Evolutionary conservation across 169 alveolate genomes (phyloP).

Genomic region (Perkinsus olseni): DNA sequence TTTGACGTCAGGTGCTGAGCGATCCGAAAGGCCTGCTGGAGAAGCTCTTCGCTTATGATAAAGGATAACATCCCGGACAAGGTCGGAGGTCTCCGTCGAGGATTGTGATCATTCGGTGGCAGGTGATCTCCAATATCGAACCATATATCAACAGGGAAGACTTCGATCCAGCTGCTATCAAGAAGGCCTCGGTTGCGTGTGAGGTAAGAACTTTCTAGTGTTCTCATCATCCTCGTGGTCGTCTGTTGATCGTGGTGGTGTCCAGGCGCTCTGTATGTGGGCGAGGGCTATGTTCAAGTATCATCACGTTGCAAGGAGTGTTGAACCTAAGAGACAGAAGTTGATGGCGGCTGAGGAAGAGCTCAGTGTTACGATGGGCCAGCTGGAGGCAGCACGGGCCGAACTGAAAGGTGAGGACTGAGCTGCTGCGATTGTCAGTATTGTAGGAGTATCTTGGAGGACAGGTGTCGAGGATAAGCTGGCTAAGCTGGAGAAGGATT

Average conservation of each 20-base stretch:
- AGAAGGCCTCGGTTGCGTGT: conserved; percentile 66
- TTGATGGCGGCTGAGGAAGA: conserved; percentile 40
- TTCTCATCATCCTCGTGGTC: background rate
- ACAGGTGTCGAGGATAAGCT: conserved; percentile 63
- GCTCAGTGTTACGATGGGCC: conserved; percentile 48
- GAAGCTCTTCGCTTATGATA: conserved; percentile 60
- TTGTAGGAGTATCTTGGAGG: background rate
- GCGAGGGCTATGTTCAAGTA: conserved; percentile 75
- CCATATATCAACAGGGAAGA: conserved; percentile 58
- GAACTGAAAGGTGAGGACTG: conserved; percentile 58
- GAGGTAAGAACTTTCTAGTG: conserved; percentile 15
- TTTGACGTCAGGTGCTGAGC: conserved; percentile 53
- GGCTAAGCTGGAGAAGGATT: conserved; percentile 69
- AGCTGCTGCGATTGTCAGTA: too few species aligned
- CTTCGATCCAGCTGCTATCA: conserved; percentile 64
- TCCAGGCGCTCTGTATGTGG: conserved; percentile 63
- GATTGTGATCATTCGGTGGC: conserved; percentile 1
- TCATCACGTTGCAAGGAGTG: conserved; percentile 53
- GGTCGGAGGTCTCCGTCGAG: conserved; percentile 39
- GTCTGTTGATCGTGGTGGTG: background rate
- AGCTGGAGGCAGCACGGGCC: conserved; percentile 63
- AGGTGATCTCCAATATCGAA: conserved; percentile 42
- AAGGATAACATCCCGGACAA: conserved; percentile 52
- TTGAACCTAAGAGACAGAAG: conserved; percentile 34
- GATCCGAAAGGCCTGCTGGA: conserved; percentile 66